Evolutionary conservation across 192 early-diverging fungal genomes (phyloP).

Genomic region (Rhizophagus sp.): DNA sequence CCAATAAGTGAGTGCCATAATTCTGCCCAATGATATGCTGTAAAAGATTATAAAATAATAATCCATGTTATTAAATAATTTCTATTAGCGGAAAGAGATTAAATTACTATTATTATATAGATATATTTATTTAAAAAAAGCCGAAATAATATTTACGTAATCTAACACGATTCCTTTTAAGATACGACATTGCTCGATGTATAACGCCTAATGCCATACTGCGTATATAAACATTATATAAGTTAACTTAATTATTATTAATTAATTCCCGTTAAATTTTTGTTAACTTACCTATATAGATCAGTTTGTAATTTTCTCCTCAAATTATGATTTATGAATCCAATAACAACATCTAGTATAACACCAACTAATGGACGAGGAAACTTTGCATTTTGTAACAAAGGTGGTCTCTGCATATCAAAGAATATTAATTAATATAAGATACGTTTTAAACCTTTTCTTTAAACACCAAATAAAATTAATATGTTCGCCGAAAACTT

Average conservation of each 20-base stretch:
- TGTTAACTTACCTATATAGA: slow-evolving; percentile 42
- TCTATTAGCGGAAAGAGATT: too few relatives aligned
- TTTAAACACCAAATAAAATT: neutral
- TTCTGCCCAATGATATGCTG: slow-evolving; percentile 58
- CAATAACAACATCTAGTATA: slow-evolving; percentile 48
- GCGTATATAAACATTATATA: neutral
- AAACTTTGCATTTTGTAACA: slow-evolving; percentile 42
- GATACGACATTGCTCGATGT: slow-evolving; percentile 35
- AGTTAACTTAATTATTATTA: neutral
- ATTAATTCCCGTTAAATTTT: neutral
- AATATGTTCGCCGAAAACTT: neutral
- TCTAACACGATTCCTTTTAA: slow-evolving; percentile 31
- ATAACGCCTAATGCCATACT: slow-evolving; percentile 34
- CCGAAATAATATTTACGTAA: slow-evolving; percentile 31
- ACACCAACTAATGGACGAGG: slow-evolving; percentile 42
- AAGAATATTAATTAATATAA: neutral
- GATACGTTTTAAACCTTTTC: too few relatives aligned
- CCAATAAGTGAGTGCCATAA: slow-evolving; percentile 54
- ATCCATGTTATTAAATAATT: neutral
- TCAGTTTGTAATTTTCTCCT: slow-evolving; percentile 54
- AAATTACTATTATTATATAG: neutral
- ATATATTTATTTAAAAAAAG: neutral
- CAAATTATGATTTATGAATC: slow-evolving; percentile 58
- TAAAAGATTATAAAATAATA: neutral
- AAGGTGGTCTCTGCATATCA: slow-evolving; percentile 46